Conservation (phyloP, 306 rosid genomes). For the Cajanus cajan region DNA sequence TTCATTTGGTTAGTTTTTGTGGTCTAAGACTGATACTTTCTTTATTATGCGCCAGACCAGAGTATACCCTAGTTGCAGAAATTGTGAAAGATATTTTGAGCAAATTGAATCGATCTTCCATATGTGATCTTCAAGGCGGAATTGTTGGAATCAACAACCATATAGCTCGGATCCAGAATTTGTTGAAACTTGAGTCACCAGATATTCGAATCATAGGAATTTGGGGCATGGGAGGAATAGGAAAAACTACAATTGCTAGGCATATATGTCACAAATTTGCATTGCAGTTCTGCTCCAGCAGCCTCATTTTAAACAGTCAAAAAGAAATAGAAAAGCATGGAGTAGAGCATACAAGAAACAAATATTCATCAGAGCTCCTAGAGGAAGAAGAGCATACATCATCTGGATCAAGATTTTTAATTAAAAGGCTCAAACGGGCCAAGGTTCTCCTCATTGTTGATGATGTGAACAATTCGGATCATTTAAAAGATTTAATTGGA, state of each 20-base stretch:
- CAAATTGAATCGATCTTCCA: neutral
- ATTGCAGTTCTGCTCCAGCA: neutral
- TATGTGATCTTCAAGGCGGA: neutral
- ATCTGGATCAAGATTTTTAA: neutral
- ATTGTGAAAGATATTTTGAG: slow-evolving; percentile 8
- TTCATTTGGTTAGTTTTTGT: neutral
- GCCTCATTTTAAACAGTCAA: neutral
- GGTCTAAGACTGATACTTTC: neutral
- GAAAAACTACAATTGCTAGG: slow-evolving; percentile 21
- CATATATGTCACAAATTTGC: neutral
- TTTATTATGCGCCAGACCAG: neutral
- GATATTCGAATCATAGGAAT: slow-evolving; percentile 28
- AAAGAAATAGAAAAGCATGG: slow-evolving; percentile 2
- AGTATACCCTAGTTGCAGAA: neutral
- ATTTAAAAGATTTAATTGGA: slow-evolving; percentile 2
- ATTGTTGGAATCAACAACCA: slow-evolving; percentile 24
- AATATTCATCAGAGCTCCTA: neutral
- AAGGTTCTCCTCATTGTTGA: slow-evolving; percentile 34
- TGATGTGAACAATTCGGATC: neutral
- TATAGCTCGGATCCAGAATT: neutral
- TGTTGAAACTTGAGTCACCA: neutral
- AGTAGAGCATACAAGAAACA: neutral
- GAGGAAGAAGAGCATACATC: neutral
- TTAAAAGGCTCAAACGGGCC: neutral
- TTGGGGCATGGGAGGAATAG: slow-evolving; percentile 34